These are phyloP conservation scores for Eutrema japonicum DNA, from an alignment of 345 rosid genomes.

Conservation along the genomic window DNA sequence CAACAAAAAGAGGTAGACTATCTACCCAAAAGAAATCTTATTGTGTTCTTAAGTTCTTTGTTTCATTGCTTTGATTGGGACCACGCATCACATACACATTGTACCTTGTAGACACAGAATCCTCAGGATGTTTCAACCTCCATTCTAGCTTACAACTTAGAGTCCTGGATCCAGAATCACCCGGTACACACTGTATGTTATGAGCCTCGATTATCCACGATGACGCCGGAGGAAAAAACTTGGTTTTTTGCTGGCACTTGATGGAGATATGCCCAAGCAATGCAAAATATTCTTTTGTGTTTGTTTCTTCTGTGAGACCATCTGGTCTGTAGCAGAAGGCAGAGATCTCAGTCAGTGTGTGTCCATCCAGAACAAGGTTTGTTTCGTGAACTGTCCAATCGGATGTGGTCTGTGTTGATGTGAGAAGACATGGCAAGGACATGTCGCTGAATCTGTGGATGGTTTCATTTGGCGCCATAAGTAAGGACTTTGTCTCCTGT, in stretches of 20 bases:
- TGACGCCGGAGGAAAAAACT: slow-evolving; percentile 53
- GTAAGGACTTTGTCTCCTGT: slow-evolving; percentile 47
- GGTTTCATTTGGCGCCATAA: slow-evolving; percentile 54
- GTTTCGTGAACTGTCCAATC: slow-evolving; percentile 57
- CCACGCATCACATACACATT: too few species aligned
- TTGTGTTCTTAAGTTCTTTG: too few species aligned
- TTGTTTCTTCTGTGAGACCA: slow-evolving; percentile 37
- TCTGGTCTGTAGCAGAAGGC: slow-evolving; percentile 61
- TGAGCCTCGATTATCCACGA: slow-evolving; percentile 60
- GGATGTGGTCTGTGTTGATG: slow-evolving; percentile 36
- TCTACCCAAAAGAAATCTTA: too few species aligned
- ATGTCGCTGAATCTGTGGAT: slow-evolving; percentile 49
- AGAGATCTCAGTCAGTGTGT: slow-evolving; percentile 57
- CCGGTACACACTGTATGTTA: slow-evolving; percentile 47
- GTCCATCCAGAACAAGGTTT: slow-evolving; percentile 51
- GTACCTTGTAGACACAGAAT: slow-evolving; percentile 48
- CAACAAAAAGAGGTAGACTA: too few species aligned
- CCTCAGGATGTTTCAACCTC: slow-evolving; percentile 49
- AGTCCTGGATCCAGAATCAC: slow-evolving; percentile 45
- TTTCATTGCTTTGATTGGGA: too few species aligned
- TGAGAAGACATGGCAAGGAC: slow-evolving; percentile 47
- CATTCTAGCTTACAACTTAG: slow-evolving; percentile 60
- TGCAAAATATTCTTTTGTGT: slow-evolving; percentile 48
- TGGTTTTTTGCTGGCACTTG: slow-evolving; percentile 39
- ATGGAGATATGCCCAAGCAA: slow-evolving; percentile 68